Conservation (phyloP, 1,139 yeast species). For the Debaryomyces udenii region DNA sequence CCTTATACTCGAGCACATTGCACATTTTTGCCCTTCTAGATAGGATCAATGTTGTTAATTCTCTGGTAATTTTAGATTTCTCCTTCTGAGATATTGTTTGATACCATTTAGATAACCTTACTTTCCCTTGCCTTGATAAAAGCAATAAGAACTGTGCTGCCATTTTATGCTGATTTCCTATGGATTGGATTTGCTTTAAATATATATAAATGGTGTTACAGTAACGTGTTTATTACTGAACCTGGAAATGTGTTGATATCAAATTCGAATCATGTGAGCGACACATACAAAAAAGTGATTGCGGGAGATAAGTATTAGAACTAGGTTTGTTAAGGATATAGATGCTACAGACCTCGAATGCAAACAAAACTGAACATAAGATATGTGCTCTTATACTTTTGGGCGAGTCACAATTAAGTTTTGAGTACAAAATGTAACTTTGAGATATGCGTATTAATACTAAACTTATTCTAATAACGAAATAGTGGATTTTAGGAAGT, state of each 20-base stretch:
- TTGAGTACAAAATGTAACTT: too few relatives aligned
- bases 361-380: not conserved
- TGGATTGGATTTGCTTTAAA: not conserved
- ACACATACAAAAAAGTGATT: not conserved
- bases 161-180: conserved; percentile 40
- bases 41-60: conserved; percentile 81
- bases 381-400: too few relatives aligned
- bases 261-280: conserved; percentile 7
- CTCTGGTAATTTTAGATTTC: conserved; percentile 79
- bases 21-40: conserved; percentile 94
- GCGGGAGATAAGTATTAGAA: not conserved
- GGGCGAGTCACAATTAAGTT: too few relatives aligned
- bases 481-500: conserved; percentile 39
- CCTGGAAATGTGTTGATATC: conserved; percentile 2
- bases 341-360: not conserved
- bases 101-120: conserved; percentile 93
- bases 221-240: not conserved
- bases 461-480: conserved; percentile 17
- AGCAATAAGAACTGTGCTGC: conserved; percentile 77
- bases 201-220: not conserved
- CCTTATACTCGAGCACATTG: conserved; percentile 89
- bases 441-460: too few relatives aligned
- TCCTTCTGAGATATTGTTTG: conserved; percentile 79
- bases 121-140: conserved; percentile 93
- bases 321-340: not conserved